phyloP scores from a whole-genome alignment of 257 asterid genomes.

The Salvia hispanica region DNA sequence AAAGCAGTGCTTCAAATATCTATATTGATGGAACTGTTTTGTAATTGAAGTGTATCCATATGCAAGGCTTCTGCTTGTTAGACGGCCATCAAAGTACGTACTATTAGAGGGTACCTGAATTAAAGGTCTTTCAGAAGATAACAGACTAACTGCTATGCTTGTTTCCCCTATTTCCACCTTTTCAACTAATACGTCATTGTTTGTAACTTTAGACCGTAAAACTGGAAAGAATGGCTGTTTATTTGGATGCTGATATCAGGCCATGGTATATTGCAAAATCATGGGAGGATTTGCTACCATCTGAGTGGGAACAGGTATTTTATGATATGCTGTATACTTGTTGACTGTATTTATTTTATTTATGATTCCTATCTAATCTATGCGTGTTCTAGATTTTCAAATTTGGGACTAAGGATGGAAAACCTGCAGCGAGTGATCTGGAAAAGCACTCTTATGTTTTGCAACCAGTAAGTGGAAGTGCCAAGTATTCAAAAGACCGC shows the following conservation, averaged over 20 bases:
- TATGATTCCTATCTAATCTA: conserved; percentile 30
- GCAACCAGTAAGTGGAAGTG: conserved; percentile 95
- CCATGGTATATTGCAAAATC: conserved; percentile 78
- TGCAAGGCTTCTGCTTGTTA: conserved; percentile 8
- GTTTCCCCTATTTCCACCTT: neutral
- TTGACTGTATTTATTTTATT: conserved; percentile 22
- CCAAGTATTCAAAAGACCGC: conserved; percentile 77
- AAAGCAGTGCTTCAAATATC: too few species aligned
- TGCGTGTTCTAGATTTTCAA: conserved; percentile 64
- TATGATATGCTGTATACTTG: conserved; percentile 25
- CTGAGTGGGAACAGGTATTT: conserved; percentile 87
- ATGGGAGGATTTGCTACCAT: conserved; percentile 80
- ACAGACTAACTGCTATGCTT: conserved; percentile 9
- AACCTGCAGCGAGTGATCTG: conserved; percentile 53
- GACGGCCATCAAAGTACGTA: conserved; percentile 20
- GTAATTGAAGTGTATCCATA: neutral
- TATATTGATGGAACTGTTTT: neutral
- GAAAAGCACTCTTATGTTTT: conserved; percentile 71
- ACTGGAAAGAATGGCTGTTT: conserved; percentile 85
- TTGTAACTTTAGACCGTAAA: conserved; percentile 63
- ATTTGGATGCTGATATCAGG: conserved; percentile 79
- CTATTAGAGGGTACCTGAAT: neutral
- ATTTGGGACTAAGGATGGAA: conserved; percentile 79
- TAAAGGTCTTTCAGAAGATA: conserved; percentile 4
- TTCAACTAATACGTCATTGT: conserved; percentile 23